A percentile compares a stretch with the other conserved stretches of the same genome.
phyloP scores from a whole-genome alignment of 768 basidiomycete genomes.

The Amyloporia xantha region DNA sequence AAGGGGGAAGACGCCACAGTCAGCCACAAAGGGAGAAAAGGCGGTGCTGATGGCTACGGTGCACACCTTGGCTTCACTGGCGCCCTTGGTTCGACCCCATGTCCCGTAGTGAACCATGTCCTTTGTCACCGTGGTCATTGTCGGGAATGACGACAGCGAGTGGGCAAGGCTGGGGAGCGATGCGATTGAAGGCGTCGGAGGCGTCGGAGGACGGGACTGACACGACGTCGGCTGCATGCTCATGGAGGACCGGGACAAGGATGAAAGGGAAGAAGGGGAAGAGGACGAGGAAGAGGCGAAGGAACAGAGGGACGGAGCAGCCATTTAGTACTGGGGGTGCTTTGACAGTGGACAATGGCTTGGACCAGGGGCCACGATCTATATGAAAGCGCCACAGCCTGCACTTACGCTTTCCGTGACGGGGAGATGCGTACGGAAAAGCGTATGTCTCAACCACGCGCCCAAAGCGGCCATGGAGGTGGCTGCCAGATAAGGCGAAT shows the following conservation, averaged over 20 bases:
- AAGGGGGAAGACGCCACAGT: slow-evolving; percentile 1
- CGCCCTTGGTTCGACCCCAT: slow-evolving; percentile 18
- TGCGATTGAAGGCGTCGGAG: slow-evolving; percentile 16
- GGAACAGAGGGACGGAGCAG: background rate
- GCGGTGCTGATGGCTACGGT: slow-evolving; percentile 2
- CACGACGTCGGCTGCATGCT: slow-evolving; percentile 1
- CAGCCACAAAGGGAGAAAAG: background rate
- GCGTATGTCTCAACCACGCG: background rate
- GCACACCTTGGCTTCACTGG: slow-evolving; percentile 23
- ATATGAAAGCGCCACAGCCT: background rate
- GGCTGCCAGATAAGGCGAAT: background rate
- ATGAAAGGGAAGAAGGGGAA: background rate
- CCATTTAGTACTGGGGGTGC: background rate
- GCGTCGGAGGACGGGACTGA: slow-evolving; percentile 2
- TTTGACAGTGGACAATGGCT: background rate
- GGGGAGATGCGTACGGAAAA: background rate
- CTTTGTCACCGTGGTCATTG: slow-evolving; percentile 22
- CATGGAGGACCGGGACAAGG: background rate
- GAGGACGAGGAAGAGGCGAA: slow-evolving; percentile 10
- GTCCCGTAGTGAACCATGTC: slow-evolving; percentile 26
- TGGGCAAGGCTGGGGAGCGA: slow-evolving; percentile 24
- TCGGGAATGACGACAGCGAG: slow-evolving; percentile 24
- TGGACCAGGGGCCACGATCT: background rate
- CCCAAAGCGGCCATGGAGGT: background rate
- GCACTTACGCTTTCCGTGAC: background rate